These are phyloP conservation scores for Mentha longifolia DNA, from an alignment of 257 asterid species.

Conservation along the genomic window DNA sequence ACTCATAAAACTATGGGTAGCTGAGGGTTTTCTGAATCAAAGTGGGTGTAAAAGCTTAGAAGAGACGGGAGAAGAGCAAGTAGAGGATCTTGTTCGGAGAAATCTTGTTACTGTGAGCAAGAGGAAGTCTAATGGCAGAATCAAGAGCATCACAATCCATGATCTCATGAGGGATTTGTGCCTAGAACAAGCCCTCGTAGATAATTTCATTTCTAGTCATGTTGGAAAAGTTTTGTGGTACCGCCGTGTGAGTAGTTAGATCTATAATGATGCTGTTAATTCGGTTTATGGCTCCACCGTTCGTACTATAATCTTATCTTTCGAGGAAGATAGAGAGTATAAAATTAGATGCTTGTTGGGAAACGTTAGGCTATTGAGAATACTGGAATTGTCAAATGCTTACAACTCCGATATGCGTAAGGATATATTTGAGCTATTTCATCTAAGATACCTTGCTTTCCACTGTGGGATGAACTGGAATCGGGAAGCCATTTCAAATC, in stretches of 20 bases:
- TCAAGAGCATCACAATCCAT: not conserved
- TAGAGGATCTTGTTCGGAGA: not conserved
- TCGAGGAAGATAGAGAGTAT: too few relatives aligned
- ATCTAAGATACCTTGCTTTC: constrained; percentile 24
- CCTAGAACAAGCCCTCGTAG: not conserved
- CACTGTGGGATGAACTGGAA: not conserved
- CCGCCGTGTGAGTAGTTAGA: not conserved
- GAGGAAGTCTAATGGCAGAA: not conserved
- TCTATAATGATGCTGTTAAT: not conserved
- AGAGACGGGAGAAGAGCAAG: not conserved
- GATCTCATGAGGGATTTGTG: not conserved
- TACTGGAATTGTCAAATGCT: not conserved
- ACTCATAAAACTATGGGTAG: not conserved
- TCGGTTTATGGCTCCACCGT: not conserved
- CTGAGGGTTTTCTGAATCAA: too few relatives aligned
- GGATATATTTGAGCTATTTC: not conserved
- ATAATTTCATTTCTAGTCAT: not conserved
- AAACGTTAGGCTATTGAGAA: not conserved
- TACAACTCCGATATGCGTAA: not conserved
- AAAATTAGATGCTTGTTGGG: not conserved
- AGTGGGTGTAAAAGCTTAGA: not conserved
- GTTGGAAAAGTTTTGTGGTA: not conserved
- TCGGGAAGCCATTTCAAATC: not conserved
- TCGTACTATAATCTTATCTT: not conserved
- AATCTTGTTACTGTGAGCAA: not conserved